Percentiles rank a stretch among this genome's conserved stretches.
phyloP scores from a whole-genome alignment of 2,329 filamentous ascomycete species.

The Achaetomium macrosporum region DNA sequence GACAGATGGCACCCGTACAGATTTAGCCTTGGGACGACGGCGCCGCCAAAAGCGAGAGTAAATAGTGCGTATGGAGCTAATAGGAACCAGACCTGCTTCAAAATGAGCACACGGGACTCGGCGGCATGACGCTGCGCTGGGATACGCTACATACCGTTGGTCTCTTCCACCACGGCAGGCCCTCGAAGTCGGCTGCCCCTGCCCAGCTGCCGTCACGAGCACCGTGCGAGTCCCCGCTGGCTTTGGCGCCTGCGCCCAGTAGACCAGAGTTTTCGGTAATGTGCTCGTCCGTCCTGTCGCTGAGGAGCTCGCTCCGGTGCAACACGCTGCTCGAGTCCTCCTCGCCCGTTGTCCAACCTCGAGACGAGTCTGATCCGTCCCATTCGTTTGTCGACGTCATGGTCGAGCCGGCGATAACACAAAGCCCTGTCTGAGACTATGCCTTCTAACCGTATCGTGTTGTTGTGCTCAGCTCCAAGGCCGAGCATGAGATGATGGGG shows the following conservation, averaged over 20 bases:
- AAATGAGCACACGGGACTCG: neutral
- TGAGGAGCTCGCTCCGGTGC: neutral
- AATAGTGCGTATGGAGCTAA: constrained; percentile 74
- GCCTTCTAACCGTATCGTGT: no score
- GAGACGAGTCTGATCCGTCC: neutral
- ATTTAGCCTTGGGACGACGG: constrained; percentile 81
- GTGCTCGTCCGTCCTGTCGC: neutral
- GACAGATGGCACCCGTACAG: constrained; percentile 42
- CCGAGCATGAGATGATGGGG: no score
- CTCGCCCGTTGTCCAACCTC: neutral
- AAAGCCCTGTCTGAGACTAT: no score
- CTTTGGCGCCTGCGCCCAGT: constrained; percentile 29
- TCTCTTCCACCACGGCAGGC: constrained; percentile 55
- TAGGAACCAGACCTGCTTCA: constrained; percentile 69
- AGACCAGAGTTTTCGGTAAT: constrained; percentile 26
- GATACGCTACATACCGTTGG: constrained; percentile 50
- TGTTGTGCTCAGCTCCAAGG: no score
- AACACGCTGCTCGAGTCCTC: neutral
- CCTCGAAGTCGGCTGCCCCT: constrained; percentile 52
- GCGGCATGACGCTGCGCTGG: neutral
- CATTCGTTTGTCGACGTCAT: neutral
- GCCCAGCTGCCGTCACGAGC: constrained; percentile 37
- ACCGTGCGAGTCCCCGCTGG: constrained; percentile 2
- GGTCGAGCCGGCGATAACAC: neutral
- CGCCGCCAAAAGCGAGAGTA: constrained; percentile 78